Conservation (phyloP, 1,284 basidiomycete species). For the Flammula alnicola region DNA sequence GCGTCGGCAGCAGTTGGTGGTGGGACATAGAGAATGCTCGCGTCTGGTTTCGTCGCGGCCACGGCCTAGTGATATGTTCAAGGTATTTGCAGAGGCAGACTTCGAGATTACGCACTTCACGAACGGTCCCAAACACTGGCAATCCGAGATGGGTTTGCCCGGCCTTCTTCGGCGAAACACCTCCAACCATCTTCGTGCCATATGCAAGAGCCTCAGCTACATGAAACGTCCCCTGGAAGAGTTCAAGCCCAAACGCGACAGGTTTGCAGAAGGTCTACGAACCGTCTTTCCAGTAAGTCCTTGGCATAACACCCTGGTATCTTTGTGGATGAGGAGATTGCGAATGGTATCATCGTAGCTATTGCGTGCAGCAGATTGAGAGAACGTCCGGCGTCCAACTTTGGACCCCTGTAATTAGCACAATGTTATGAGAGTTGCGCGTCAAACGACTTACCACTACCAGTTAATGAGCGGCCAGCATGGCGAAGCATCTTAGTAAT, state of each 20-base stretch:
- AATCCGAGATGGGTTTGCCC: conserved; percentile 95
- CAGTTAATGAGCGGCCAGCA: conserved; percentile 58
- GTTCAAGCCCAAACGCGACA: background rate
- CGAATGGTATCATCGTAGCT: conserved; percentile 90
- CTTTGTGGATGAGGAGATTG: conserved; percentile 93
- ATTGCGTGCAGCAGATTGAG: conserved; percentile 70
- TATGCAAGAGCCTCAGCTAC: conserved; percentile 92
- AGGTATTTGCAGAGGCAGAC: background rate
- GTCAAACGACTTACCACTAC: conserved; percentile 47
- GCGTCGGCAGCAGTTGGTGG: conserved; percentile 93
- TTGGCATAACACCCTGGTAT: conserved; percentile 94
- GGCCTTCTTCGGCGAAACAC: conserved; percentile 97
- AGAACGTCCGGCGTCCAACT: conserved; percentile 80
- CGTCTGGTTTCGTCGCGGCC: conserved; percentile 83
- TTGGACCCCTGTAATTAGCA: background rate
- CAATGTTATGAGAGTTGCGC: background rate
- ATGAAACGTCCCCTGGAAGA: conserved; percentile 92
- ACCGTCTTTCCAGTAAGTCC: conserved; percentile 98
- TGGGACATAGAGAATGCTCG: conserved; percentile 94
- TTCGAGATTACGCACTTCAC: conserved; percentile 64
- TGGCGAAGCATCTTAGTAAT: conserved; percentile 57
- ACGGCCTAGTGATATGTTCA: conserved; percentile 67
- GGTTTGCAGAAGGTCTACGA: conserved; percentile 31
- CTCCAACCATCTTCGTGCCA: conserved; percentile 97
- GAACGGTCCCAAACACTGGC: conserved; percentile 93